phyloP scores from a whole-genome alignment of 352 stramenopile species.

The Phytophthora agathidicida region DNA sequence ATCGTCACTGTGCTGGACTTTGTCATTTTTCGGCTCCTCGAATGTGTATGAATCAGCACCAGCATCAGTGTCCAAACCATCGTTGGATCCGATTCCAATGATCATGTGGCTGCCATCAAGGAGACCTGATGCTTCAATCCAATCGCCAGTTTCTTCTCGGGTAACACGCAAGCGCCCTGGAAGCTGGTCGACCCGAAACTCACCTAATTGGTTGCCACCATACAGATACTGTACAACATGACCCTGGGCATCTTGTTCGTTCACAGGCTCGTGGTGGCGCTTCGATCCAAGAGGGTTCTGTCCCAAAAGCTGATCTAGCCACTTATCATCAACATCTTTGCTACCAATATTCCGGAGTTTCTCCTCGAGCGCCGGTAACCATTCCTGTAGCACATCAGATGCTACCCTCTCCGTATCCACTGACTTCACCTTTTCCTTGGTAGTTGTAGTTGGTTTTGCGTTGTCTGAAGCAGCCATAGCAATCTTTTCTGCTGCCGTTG shows the following conservation, averaged over 20 bases:
- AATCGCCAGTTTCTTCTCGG: slow-evolving; percentile 68
- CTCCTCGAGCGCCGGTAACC: slow-evolving; percentile 55
- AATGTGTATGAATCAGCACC: slow-evolving; percentile 38
- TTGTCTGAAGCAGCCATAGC: slow-evolving; percentile 13
- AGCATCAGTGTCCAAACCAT: slow-evolving; percentile 23
- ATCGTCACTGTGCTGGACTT: slow-evolving; percentile 21
- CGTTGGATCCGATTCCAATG: slow-evolving; percentile 35
- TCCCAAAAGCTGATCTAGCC: slow-evolving; percentile 36
- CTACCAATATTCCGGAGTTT: slow-evolving; percentile 39
- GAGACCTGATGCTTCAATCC: slow-evolving; percentile 65
- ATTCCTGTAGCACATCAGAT: slow-evolving; percentile 44
- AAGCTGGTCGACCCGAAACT: slow-evolving; percentile 72
- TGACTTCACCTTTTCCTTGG: slow-evolving; percentile 8
- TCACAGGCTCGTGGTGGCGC: slow-evolving; percentile 3
- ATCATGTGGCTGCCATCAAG: slow-evolving; percentile 53
- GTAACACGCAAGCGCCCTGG: slow-evolving; percentile 62
- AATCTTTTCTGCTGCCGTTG: slow-evolving; percentile 8
- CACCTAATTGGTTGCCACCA: slow-evolving; percentile 58
- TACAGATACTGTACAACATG: slow-evolving; percentile 48
- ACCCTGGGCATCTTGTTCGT: slow-evolving; percentile 16
- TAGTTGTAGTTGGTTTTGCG: slow-evolving; percentile 3
- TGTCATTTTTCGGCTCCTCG: slow-evolving; percentile 20
- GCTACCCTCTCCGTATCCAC: slow-evolving; percentile 14
- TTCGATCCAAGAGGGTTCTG: slow-evolving; percentile 4
- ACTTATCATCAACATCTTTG: slow-evolving; percentile 23